phyloP scores from a whole-genome alignment of 1,284 basidiomycete genomes.

The Fomitopsis betulina region DNA sequence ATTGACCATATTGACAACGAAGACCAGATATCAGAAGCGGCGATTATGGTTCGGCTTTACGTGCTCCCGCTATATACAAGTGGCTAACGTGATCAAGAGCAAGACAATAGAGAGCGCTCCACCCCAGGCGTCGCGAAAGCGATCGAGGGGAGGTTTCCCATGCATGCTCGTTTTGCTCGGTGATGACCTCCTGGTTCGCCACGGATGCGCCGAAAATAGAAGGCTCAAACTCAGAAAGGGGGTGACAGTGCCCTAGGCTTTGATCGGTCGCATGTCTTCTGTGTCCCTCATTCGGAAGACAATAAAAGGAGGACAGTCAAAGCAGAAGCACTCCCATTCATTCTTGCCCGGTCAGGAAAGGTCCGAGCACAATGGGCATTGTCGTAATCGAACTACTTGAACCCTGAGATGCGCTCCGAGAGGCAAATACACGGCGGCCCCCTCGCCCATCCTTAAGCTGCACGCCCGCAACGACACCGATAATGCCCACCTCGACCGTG shows the following conservation, averaged over 20 bases:
- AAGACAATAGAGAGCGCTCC: slow-evolving; percentile 17
- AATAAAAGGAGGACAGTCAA: slow-evolving; percentile 6
- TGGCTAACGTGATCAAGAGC: slow-evolving; percentile 11
- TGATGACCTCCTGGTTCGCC: background rate
- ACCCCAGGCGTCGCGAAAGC: slow-evolving; percentile 2
- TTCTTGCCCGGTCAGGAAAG: slow-evolving; percentile 5
- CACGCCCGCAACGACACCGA: slow-evolving; percentile 1
- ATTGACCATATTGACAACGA: background rate
- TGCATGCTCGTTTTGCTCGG: background rate
- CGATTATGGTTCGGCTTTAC: background rate
- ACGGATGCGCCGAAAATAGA: background rate
- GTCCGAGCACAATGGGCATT: slow-evolving; percentile 2
- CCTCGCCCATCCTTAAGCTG: background rate
- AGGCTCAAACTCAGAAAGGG: background rate
- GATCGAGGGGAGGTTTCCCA: background rate
- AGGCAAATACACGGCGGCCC: background rate
- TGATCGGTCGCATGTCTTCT: slow-evolving; percentile 5
- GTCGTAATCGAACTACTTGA: slow-evolving; percentile 1
- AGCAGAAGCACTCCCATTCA: background rate
- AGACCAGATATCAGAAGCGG: background rate
- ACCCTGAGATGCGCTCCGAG: background rate
- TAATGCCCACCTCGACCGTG: slow-evolving; percentile 44
- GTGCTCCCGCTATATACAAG: slow-evolving; percentile 4
- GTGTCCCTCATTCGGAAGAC: slow-evolving; percentile 10
- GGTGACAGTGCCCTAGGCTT: background rate